phyloP scores from a whole-genome alignment of 306 rosid species.

The Trifolium fragiferum region DNA sequence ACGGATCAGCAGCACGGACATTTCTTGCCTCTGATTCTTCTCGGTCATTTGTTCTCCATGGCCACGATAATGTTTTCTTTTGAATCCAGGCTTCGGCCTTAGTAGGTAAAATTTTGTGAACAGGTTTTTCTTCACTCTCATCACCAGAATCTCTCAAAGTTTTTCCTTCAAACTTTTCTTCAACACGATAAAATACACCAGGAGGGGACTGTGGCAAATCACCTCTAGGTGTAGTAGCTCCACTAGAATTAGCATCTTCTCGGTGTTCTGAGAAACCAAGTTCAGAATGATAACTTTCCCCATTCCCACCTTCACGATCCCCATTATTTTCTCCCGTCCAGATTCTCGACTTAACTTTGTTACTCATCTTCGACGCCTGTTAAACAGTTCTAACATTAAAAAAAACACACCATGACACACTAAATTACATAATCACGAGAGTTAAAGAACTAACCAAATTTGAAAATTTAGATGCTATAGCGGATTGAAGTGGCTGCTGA shows the following conservation, averaged over 20 bases:
- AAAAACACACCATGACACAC: constrained; percentile 48
- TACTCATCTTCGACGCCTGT: constrained; percentile 95
- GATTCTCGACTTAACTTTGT: constrained; percentile 84
- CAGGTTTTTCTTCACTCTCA: constrained; percentile 72
- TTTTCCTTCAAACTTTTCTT: constrained; percentile 70
- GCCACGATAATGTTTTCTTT: constrained; percentile 87
- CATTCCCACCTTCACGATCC: constrained; percentile 75
- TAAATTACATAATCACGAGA: constrained; percentile 44
- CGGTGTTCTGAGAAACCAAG: constrained; percentile 64
- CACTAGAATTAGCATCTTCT: constrained; percentile 94
- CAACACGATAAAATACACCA: constrained; percentile 60
- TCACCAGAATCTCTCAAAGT: constrained; percentile 63
- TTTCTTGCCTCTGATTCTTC: constrained; percentile 67
- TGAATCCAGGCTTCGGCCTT: constrained; percentile 93
- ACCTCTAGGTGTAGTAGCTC: constrained; percentile 93
- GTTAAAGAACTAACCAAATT: constrained; percentile 79
- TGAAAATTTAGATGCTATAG: constrained; percentile 81
- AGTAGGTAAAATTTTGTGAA: constrained; percentile 67
- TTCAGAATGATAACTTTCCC: constrained; percentile 74
- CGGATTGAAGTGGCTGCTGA: constrained; percentile 84
- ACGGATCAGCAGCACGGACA: constrained; percentile 56
- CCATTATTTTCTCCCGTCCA: constrained; percentile 62
- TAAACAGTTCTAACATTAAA: constrained; percentile 52
- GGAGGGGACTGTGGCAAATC: constrained; percentile 64
- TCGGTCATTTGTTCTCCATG: constrained; percentile 79